phyloP scores from a whole-genome alignment of 495 filamentous ascomycete species.

The Penicillium pancosmium region DNA sequence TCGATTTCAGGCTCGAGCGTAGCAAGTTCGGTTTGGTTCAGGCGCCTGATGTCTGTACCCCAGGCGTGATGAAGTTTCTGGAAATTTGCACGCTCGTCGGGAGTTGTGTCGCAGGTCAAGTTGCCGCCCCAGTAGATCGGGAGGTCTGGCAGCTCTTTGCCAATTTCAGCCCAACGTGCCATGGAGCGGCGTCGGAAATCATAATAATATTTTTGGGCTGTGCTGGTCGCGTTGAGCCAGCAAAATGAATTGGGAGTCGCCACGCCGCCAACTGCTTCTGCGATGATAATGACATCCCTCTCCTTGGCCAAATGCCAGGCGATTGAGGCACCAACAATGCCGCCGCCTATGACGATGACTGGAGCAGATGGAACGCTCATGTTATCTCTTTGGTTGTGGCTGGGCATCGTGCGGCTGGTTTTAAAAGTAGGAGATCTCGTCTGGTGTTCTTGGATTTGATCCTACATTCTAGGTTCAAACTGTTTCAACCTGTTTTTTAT shows the following conservation, averaged over 20 bases:
- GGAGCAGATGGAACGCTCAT: not conserved
- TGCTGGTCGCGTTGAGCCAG: not conserved
- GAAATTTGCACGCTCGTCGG: not conserved
- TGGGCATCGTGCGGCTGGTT: not conserved
- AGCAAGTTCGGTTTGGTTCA: not conserved
- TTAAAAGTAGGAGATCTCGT: not conserved
- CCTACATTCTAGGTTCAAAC: too few relatives aligned
- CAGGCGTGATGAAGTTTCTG: not conserved
- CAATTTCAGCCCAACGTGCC: not conserved
- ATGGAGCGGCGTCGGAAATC: conserved; percentile 1
- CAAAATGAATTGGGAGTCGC: not conserved
- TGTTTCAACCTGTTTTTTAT: too few relatives aligned
- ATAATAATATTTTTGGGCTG: not conserved
- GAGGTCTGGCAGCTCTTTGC: not conserved
- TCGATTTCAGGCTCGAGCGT: conserved; percentile 1
- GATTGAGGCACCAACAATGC: not conserved
- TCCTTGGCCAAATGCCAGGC: conserved; percentile 1
- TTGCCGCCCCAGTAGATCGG: not conserved
- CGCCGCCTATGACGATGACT: conserved; percentile 1
- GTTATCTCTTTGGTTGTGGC: not conserved
- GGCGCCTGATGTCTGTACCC: not conserved
- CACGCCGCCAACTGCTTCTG: not conserved
- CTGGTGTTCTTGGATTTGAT: too few relatives aligned
- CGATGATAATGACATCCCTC: not conserved
- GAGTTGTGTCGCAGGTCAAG: conserved; percentile 1